Base-by-base conservation (phyloP, 2,329 filamentous ascomycete species). In the Apiospora kogelbergensis region DNA sequence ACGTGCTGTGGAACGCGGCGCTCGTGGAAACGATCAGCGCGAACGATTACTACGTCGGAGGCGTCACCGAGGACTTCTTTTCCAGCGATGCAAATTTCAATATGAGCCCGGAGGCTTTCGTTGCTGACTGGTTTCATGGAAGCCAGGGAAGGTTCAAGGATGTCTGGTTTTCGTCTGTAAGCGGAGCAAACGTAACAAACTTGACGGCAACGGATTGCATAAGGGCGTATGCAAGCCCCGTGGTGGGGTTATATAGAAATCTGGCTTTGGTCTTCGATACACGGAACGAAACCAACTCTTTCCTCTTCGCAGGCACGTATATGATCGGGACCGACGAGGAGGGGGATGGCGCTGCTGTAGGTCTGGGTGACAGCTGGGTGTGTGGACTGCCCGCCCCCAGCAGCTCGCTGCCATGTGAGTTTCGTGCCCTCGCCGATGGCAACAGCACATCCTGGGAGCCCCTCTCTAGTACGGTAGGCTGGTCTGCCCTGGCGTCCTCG, bases 1-100 rank as follows among this genome's bases (percentile, higher is more conserved):
- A 68, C 40, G 17, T 68, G 9, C 6, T 68, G 22, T 68, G 67
- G 67, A 68, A 68, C 42, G 48, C 67, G 44, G 63, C 63, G n/a
- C 24, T 68, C 26, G 63, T 66, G 33, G 44, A 68, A 33, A 68
- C 67, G 24, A 45, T 66, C 30, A 60, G 67, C 30, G 48, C 63
- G 33, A 60, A 66, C 9, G 63, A 66, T 37, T 68, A 37, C 30
- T 68, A 42, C 44, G 41, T 68, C 6, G 67, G 67, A 7, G 67
- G 67, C 26, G 67, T 68, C 15, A 68, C 67, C 0, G 33, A 33
- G 15, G 60, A 68, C n/a, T 68, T 68, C n/a, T 42, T 48, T 15
- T 20, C 46, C 22, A 30, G 7, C 15, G 67, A 42, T 1, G 60
- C 30, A 15, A 68, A 57, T 15, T 44, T 42, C 10, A 65, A 42